Conservation (phyloP, 176 grass and related monocot species). For the Hordeum vulgare region MorexV3_pseudomolecules_assembly NC_058520.1:21292438-21292937, state of each 20-base stretch:
- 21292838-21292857: background rate
- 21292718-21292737: background rate
- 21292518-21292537: background rate
- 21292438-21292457: background rate
- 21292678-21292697: background rate
- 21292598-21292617: background rate
- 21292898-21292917: conserved; percentile 52
- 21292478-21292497: background rate
- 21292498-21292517: background rate
- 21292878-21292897: background rate
- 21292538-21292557: background rate
- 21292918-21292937: conserved; percentile 87
- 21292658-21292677: background rate
- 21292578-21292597: background rate
- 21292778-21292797: background rate
- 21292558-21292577: background rate
- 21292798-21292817: background rate
- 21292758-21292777: background rate
- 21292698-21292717: background rate
- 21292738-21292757: background rate
- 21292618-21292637: background rate
- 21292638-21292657: background rate
- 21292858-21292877: background rate
- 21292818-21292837: background rate
- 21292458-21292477: background rate